Evolutionary conservation across 805 yeast species (phyloP).

Genomic region (Hanseniaspora clermontiae): DNA sequence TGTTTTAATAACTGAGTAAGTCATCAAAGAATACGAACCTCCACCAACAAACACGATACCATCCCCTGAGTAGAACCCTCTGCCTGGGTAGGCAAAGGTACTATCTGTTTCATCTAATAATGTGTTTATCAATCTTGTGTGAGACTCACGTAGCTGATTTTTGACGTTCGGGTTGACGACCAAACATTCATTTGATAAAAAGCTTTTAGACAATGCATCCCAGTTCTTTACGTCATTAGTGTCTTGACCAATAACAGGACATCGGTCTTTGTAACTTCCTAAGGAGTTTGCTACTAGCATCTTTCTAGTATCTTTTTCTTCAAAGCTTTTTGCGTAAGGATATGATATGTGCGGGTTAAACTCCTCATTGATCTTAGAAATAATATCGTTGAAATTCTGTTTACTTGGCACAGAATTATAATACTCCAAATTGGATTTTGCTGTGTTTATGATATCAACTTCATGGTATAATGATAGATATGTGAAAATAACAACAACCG

Average conservation of each 20-base stretch:
- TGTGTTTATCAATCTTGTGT: neutral
- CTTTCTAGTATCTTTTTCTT: slow-evolving; percentile 5
- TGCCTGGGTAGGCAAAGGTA: slow-evolving; percentile 16
- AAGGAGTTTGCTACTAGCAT: neutral
- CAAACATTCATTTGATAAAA: neutral
- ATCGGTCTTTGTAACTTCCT: slow-evolving; percentile 2
- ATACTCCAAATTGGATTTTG: neutral
- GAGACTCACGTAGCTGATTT: neutral
- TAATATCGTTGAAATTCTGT: neutral
- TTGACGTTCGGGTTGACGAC: neutral
- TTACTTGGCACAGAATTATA: neutral
- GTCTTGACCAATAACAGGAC: slow-evolving; percentile 8
- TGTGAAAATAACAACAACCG: neutral
- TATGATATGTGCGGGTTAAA: slow-evolving; percentile 3
- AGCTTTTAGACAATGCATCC: neutral
- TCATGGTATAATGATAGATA: neutral
- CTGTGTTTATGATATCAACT: neutral
- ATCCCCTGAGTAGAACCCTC: slow-evolving; percentile 13
- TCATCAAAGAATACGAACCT: slow-evolving; percentile 61
- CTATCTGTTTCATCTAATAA: neutral
- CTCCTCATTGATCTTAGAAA: neutral
- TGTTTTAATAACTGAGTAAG: slow-evolving; percentile 50
- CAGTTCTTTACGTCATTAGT: slow-evolving; percentile 3
- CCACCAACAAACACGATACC: slow-evolving; percentile 70
- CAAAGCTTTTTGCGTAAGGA: neutral